These are phyloP conservation scores for Neurospora sp. DNA, from an alignment of 495 filamentous ascomycete species.

Conservation along the genomic window DNA sequence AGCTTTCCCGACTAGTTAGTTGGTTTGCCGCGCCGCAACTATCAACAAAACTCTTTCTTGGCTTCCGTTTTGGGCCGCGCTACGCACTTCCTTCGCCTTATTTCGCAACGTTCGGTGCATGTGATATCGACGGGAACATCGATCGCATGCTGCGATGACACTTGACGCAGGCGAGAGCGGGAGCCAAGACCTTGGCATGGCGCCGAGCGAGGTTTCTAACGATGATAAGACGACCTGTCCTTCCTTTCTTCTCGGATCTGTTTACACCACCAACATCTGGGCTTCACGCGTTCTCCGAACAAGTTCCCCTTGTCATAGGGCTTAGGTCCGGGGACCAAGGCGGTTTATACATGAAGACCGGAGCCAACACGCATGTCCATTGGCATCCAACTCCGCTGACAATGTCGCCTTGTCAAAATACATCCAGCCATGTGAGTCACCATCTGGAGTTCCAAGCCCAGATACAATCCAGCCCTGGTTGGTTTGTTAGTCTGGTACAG, in stretches of 20 bases:
- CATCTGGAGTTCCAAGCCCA: not conserved
- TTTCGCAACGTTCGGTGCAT: not conserved
- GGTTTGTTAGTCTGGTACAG: too few relatives aligned
- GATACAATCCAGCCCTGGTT: not conserved
- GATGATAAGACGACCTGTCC: not conserved
- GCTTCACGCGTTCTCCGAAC: not conserved
- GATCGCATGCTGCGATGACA: not conserved
- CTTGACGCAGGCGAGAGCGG: not conserved
- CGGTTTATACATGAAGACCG: not conserved
- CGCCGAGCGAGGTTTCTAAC: not conserved
- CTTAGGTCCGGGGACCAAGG: not conserved
- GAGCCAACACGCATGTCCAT: not conserved
- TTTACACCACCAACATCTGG: not conserved
- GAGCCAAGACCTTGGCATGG: not conserved
- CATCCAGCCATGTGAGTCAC: not conserved
- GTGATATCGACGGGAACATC: not conserved
- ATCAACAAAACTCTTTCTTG: not conserved
- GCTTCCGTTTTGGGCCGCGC: not conserved
- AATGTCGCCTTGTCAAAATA: not conserved
- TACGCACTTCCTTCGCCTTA: not conserved
- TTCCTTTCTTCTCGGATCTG: not conserved
- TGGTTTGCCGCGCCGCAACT: not conserved
- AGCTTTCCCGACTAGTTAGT: not conserved
- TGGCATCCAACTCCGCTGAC: not conserved
- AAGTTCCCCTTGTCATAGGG: not conserved